Evolutionary conservation across 192 early-diverging fungal genomes (phyloP).

Genomic region (Coemansia sp.): DNA sequence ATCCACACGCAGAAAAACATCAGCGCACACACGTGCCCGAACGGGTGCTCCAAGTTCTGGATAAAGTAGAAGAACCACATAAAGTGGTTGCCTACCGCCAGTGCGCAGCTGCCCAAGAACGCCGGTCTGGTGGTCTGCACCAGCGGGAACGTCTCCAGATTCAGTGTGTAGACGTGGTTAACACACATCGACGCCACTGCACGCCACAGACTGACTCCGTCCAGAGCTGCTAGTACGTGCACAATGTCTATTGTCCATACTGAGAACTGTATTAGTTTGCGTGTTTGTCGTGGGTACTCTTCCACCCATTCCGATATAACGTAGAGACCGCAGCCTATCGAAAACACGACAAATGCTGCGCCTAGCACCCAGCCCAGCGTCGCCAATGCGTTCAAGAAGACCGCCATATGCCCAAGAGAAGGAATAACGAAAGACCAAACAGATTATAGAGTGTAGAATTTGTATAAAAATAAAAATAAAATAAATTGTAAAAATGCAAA

Average conservation of each 20-base stretch:
- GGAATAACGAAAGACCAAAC: not conserved
- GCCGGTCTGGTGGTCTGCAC: conserved; percentile 71
- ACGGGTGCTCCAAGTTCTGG: conserved; percentile 60
- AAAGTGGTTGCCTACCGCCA: conserved; percentile 89
- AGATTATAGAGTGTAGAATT: conserved; percentile 1
- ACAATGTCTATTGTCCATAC: conserved; percentile 61
- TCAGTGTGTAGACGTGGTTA: conserved; percentile 77
- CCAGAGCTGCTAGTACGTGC: conserved; percentile 76
- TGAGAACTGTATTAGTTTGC: conserved; percentile 23
- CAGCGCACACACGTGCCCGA: conserved; percentile 83
- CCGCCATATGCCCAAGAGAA: not conserved
- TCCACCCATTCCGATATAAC: conserved; percentile 52
- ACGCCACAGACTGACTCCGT: conserved; percentile 73
- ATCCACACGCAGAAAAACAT: conserved; percentile 96
- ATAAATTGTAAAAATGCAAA: not conserved
- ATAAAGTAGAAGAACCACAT: conserved; percentile 95
- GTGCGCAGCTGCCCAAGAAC: conserved; percentile 77
- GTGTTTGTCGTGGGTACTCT: conserved; percentile 41
- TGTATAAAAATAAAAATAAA: not conserved
- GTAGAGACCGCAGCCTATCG: conserved; percentile 45
- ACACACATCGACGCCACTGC: conserved; percentile 69
- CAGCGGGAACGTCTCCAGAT: conserved; percentile 80
- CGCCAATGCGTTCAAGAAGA: conserved; percentile 27
- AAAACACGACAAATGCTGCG: conserved; percentile 35
- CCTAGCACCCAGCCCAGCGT: conserved; percentile 22